Evolutionary conservation across 345 rosid genomes (phyloP).

Genomic region (Bruguiera parviflora): DNA sequence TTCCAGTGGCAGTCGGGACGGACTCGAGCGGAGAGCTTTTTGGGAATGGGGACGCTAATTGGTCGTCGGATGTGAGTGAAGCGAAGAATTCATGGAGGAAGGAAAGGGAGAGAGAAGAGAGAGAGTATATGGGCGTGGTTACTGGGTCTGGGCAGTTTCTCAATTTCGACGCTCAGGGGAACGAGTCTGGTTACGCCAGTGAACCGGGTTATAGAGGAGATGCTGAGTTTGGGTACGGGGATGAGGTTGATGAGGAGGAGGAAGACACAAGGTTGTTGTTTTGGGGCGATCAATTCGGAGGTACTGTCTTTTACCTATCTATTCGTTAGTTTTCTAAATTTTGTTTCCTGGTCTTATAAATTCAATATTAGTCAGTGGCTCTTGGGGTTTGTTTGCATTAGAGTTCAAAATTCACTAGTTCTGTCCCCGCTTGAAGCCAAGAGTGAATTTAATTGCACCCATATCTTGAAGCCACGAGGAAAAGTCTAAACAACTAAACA

Average conservation of each 20-base stretch:
- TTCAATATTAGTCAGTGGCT: no score
- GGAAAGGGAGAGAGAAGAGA: slow-evolving; percentile 59
- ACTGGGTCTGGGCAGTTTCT: slow-evolving; percentile 46
- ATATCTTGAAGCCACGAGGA: no score
- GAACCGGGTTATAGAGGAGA: slow-evolving; percentile 97
- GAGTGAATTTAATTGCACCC: no score
- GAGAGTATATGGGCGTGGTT: slow-evolving; percentile 31
- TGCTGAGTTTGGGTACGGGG: slow-evolving; percentile 92
- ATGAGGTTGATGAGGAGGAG: slow-evolving; percentile 93
- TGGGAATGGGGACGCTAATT: slow-evolving; percentile 62
- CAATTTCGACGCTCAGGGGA: slow-evolving; percentile 59
- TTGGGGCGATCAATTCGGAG: slow-evolving; percentile 71
- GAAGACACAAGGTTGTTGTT: slow-evolving; percentile 71
- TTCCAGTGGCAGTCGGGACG: slow-evolving; percentile 77
- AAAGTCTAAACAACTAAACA: no score
- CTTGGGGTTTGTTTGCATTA: no score
- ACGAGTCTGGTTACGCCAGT: slow-evolving; percentile 90
- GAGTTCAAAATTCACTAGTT: no score
- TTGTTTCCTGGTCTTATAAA: not conserved
- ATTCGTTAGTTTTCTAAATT: not conserved
- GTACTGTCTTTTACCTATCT: slow-evolving; percentile 28
- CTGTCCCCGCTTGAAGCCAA: no score
- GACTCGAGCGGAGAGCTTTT: slow-evolving; percentile 98
- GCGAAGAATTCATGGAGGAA: slow-evolving; percentile 53
- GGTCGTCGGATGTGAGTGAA: slow-evolving; percentile 92